Base-by-base conservation (phyloP, 345 rosid genomes). In the Garcia nutans region DNA sequence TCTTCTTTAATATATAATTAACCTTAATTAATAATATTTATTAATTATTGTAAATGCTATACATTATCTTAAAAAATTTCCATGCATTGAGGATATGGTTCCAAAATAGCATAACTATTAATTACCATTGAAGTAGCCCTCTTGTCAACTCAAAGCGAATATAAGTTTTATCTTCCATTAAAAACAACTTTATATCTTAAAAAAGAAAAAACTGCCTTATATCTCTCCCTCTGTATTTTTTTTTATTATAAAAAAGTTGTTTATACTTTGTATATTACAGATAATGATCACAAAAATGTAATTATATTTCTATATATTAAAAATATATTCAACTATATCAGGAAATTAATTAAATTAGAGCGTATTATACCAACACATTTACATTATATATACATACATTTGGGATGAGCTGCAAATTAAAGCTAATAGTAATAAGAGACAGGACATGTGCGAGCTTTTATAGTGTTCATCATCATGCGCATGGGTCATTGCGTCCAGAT, bases 381-480 rank as follows among this genome's bases (percentile, higher is more conserved):
- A 28, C 31, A 28, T 28, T 28, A 31, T 5, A 6, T 28, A 10
- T 26, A 26, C 1, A 16, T 28, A 9, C 22, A 8, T 58, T 42
- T 58, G 41, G 42, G 19, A 72, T 44, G 10, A 54, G 10, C 77
- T 52, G 12, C 22, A 41, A 28, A 28, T 28, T 28, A 28, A 64
- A 37, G 50, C 15, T 24, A 41, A 28, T 67, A 57, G 52, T 19
- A 47, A 26, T 6, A 54, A 54, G 82, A 77, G 84, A 83, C 85
- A 81, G 12, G 49, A 45, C 89, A 84, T 84, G 87, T 84, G 86
- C 77, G 20, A 28, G 52, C 57, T 70, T 37, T 68, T 74, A 68
- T 45, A 76, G 71, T 28, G 73, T 70, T 76, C 75, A 82, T 76
- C 75, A 82, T 78, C 73, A 81, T 77, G 79, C 77, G 70, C 73